Evolutionary conservation across 306 rosid species (phyloP).

Genomic region (Fagus crenata): DNA sequence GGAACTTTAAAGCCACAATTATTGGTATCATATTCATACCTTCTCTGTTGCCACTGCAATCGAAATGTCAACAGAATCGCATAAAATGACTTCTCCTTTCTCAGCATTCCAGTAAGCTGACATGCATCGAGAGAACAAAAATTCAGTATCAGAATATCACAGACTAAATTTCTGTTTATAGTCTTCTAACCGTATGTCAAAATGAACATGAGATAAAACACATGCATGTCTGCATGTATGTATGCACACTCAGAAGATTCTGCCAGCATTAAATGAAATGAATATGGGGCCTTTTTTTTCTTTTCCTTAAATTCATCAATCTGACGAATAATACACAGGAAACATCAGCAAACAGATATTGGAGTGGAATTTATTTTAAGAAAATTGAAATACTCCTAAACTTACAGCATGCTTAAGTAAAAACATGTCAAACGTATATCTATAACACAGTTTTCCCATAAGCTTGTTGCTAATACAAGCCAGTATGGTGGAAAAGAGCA

Average conservation of each 20-base stretch:
- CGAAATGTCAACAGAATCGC: slow-evolving; percentile 79
- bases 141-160: slow-evolving; percentile 28
- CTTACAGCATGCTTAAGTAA: not conserved
- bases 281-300: not conserved
- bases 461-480: not conserved
- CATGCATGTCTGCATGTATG: not conserved
- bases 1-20: slow-evolving; percentile 27
- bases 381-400: not conserved
- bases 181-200: not conserved
- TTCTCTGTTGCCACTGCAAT: slow-evolving; percentile 98
- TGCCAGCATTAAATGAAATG: not conserved
- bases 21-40: slow-evolving; percentile 61
- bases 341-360: not conserved
- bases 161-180: slow-evolving; percentile 18
- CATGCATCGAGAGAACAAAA: slow-evolving; percentile 26
- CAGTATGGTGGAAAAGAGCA: not conserved
- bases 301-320: not conserved
- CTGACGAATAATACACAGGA: not conserved
- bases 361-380: not conserved
- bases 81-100: slow-evolving; percentile 63
- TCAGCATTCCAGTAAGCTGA: slow-evolving; percentile 86
- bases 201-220: not conserved
- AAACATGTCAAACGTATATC: not conserved
- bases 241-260: not conserved
- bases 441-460: not conserved